A percentile compares a stretch with the other conserved stretches of the same genome.
These are phyloP conservation scores for Epichloe sibirici DNA, from an alignment of 2,329 filamentous ascomycete species.

Conservation along the genomic window DNA sequence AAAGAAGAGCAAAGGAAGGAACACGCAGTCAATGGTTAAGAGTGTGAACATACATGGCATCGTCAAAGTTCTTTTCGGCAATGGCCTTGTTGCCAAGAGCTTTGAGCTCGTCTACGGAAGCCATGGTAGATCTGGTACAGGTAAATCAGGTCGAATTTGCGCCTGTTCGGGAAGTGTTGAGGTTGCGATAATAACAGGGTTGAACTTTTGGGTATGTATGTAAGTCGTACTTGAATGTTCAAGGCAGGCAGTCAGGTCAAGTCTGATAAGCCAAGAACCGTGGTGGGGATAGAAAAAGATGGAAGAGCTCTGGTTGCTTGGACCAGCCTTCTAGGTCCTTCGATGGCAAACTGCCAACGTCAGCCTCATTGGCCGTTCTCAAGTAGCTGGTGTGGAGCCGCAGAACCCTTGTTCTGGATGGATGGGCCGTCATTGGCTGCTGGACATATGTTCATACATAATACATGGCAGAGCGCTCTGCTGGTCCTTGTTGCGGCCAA, in stretches of 20 bases:
- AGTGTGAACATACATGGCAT: slow-evolving; percentile 65
- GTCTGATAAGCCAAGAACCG: background rate
- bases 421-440: background rate
- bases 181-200: background rate
- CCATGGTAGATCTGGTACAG: slow-evolving; percentile 26
- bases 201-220: background rate
- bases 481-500: no score
- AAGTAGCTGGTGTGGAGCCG: slow-evolving; percentile 10
- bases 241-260: background rate
- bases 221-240: background rate
- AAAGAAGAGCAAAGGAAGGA: background rate
- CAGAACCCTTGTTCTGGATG: background rate
- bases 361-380: slow-evolving; percentile 18
- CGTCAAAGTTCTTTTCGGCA: slow-evolving; percentile 89
- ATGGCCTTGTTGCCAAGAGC: slow-evolving; percentile 98
- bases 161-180: background rate
- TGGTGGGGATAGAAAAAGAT: slow-evolving; percentile 15
- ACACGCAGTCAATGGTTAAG: background rate
- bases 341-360: slow-evolving; percentile 22
- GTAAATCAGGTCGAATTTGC: slow-evolving; percentile 1
- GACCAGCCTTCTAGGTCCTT: slow-evolving; percentile 29
- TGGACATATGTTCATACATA: no score
- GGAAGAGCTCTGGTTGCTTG: slow-evolving; percentile 11
- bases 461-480: no score
- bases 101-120: slow-evolving; percentile 71